Conservation (phyloP, 1,139 yeast species). For the Debaryomyces sp. region DNA sequence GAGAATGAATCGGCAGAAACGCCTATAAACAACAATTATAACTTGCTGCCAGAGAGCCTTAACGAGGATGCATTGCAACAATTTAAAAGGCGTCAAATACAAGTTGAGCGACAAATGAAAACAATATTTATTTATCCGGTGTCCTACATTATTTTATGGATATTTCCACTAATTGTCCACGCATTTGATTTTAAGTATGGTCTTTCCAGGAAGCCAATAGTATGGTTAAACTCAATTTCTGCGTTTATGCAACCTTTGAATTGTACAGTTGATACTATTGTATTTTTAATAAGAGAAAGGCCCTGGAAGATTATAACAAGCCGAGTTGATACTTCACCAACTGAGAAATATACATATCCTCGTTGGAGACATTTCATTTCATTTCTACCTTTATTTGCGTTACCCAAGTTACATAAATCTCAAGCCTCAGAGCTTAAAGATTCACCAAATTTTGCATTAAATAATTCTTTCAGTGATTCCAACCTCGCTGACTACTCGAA, state of each 20-base stretch:
- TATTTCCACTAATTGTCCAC: constrained; percentile 76
- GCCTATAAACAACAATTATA: too few species aligned
- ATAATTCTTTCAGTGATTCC: neutral
- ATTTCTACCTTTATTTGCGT: constrained; percentile 5
- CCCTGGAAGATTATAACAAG: constrained; percentile 58
- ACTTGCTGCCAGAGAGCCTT: too few species aligned
- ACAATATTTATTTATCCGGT: constrained; percentile 81
- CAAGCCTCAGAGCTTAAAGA: neutral
- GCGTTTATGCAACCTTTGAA: constrained; percentile 82
- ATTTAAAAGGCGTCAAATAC: too few species aligned
- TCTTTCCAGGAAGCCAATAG: constrained; percentile 48
- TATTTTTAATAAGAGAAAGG: constrained; percentile 73
- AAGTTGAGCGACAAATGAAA: constrained; percentile 76
- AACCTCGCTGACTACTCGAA: neutral
- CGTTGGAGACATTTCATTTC: constrained; percentile 5
- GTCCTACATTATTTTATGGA: constrained; percentile 78
- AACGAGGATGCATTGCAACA: too few species aligned
- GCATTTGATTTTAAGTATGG: constrained; percentile 59
- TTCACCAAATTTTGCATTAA: neutral
- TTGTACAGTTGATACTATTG: constrained; percentile 76
- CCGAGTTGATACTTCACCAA: neutral
- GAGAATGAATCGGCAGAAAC: too few species aligned
- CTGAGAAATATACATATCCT: neutral
- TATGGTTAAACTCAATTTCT: constrained; percentile 67
- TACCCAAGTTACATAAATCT: neutral